Conservation (phyloP, 495 filamentous ascomycete genomes). For the Hypoxylon trugodes region DNA sequence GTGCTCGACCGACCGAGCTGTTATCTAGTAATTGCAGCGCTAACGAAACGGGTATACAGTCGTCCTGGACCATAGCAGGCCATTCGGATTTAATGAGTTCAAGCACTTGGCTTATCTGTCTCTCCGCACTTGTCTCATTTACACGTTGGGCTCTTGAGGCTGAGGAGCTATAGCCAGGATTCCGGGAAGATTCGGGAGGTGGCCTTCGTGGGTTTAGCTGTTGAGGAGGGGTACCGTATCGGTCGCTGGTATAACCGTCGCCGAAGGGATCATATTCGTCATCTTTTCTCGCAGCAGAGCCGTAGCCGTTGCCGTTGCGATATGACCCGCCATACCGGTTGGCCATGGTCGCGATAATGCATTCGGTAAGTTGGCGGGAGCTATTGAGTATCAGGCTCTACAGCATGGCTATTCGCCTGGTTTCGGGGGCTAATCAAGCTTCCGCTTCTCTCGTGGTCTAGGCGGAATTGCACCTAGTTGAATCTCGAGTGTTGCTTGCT, state of each 20-base stretch:
- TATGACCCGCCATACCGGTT: conserved; percentile 53
- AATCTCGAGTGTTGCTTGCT: too few species aligned
- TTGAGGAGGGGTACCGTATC: conserved; percentile 42
- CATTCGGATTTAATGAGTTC: conserved; percentile 83
- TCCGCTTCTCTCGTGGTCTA: background rate
- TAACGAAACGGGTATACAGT: conserved; percentile 91
- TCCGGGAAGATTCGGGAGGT: conserved; percentile 26
- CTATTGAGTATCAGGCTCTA: conserved; percentile 1
- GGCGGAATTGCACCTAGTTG: background rate
- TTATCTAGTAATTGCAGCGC: conserved; percentile 92
- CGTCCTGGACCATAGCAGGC: conserved; percentile 86
- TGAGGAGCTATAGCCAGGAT: conserved; percentile 27
- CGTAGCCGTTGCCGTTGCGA: conserved; percentile 45
- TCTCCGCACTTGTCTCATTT: conserved; percentile 55
- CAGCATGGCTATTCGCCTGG: too few species aligned
- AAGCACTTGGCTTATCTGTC: conserved; percentile 58
- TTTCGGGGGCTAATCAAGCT: too few species aligned
- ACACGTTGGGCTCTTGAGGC: conserved; percentile 34
- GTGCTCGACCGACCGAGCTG: conserved; percentile 89
- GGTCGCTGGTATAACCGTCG: conserved; percentile 55
- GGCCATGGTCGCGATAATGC: conserved; percentile 49
- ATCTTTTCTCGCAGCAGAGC: conserved; percentile 38
- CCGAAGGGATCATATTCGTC: conserved; percentile 58
- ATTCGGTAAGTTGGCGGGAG: conserved; percentile 28
- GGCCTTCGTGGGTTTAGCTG: conserved; percentile 41